Percentiles rank a stretch among this genome's conserved stretches.
These are phyloP conservation scores for Leccinum disarticulatum DNA, from an alignment of 768 basidiomycete genomes.

Conservation along the genomic window DNA sequence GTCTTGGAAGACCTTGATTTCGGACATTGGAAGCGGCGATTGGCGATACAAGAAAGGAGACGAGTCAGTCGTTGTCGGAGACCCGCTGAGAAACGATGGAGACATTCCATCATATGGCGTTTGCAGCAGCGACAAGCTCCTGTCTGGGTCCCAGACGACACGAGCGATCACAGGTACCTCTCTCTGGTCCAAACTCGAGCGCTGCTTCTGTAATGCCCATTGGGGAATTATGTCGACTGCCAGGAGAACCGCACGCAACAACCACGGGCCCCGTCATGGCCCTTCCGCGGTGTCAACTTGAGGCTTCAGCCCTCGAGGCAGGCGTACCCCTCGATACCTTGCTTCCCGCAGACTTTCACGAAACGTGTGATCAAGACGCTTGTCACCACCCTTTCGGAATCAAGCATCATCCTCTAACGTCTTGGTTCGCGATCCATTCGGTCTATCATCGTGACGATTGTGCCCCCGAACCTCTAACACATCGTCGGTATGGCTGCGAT, in stretches of 20 bases:
- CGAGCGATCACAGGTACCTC: slow-evolving; percentile 7
- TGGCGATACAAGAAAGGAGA: slow-evolving; percentile 41
- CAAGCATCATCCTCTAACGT: slow-evolving; percentile 1
- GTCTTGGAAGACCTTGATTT: slow-evolving; percentile 38
- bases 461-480: slow-evolving; percentile 41
- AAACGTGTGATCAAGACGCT: slow-evolving; percentile 10
- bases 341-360: slow-evolving; percentile 39
- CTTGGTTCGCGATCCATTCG: slow-evolving; percentile 23
- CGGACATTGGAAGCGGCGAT: slow-evolving; percentile 23
- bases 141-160: too few relatives aligned
- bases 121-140: slow-evolving; percentile 3
- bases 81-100: slow-evolving; percentile 52
- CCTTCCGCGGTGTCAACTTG: slow-evolving; percentile 40
- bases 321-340: slow-evolving; percentile 58
- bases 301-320: slow-evolving; percentile 56
- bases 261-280: slow-evolving; percentile 33
- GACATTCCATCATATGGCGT: slow-evolving; percentile 60
- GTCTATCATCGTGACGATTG: slow-evolving; percentile 41
- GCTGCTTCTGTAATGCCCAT: slow-evolving; percentile 4
- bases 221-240: slow-evolving; percentile 13
- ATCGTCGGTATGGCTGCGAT: slow-evolving; percentile 59
- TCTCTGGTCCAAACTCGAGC: slow-evolving; percentile 11
- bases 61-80: slow-evolving; percentile 41
- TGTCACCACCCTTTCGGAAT: neutral
- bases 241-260: slow-evolving; percentile 6